phyloP scores from a whole-genome alignment of 2,329 filamentous ascomycete genomes.

The Cyanodermella asteris region DNA sequence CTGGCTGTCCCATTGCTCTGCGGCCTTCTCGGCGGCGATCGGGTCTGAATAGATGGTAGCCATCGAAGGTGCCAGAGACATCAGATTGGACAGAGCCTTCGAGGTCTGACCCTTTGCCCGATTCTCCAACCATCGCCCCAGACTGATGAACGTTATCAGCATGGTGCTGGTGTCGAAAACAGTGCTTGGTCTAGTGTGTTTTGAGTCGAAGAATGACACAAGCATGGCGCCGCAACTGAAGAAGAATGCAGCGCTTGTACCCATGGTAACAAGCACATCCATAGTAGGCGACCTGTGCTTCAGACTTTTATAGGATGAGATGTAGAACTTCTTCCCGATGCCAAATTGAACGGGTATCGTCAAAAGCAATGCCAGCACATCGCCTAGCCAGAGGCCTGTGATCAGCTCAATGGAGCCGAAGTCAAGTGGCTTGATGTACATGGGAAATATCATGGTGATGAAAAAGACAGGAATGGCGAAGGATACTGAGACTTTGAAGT shows the following conservation, averaged over 20 bases:
- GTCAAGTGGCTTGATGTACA: conserved; percentile 55
- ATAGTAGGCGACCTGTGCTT: conserved; percentile 85
- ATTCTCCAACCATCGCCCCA: conserved; percentile 85
- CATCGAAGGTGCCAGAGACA: conserved; percentile 93
- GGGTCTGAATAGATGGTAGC: conserved; percentile 90
- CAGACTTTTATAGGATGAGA: conserved; percentile 79
- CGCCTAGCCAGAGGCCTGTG: conserved; percentile 67
- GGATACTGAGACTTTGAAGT: conserved; percentile 52
- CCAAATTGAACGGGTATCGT: conserved; percentile 93
- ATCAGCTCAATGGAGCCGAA: conserved; percentile 46
- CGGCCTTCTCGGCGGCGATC: conserved; percentile 76
- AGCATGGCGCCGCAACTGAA: conserved; percentile 79
- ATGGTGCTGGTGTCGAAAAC: conserved; percentile 97
- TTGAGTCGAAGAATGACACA: conserved; percentile 52
- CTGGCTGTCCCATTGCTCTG: conserved; percentile 51
- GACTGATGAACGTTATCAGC: conserved; percentile 85
- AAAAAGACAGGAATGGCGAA: conserved; percentile 84
- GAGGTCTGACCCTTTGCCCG: conserved; percentile 90
- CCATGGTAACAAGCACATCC: conserved; percentile 87
- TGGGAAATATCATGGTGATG: conserved; percentile 83
- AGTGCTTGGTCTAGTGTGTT: conserved; percentile 62
- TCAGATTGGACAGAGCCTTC: conserved; percentile 73
- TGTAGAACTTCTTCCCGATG: conserved; percentile 82
- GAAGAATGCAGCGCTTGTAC: conserved; percentile 88
- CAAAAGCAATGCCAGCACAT: conserved; percentile 60